Conservation (phyloP, 2,329 filamentous ascomycete genomes). For the Phaeophleospora eucalypticola region DNA sequence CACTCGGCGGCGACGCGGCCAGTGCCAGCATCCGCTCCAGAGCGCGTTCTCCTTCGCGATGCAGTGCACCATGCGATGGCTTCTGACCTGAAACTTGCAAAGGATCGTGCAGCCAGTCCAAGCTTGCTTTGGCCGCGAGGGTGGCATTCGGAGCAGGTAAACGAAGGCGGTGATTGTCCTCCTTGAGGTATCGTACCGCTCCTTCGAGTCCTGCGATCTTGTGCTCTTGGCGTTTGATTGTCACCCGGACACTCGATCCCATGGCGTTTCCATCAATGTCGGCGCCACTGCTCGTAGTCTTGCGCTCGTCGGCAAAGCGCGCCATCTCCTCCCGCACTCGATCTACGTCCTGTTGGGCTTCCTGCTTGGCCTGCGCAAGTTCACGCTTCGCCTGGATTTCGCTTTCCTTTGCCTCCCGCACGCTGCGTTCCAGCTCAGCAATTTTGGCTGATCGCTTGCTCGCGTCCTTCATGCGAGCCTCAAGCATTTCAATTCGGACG, state of each 20-base stretch:
- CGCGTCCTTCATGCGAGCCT: conserved; percentile 80
- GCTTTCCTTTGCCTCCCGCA: conserved; percentile 29
- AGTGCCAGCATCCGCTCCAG: conserved; percentile 63
- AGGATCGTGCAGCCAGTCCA: conserved; percentile 63
- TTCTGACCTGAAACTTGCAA: conserved; percentile 41
- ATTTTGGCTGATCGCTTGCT: conserved; percentile 71
- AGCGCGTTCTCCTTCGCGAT: conserved; percentile 60
- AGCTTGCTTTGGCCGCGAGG: conserved; percentile 24
- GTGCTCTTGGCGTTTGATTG: conserved; percentile 64
- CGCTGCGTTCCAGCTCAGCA: conserved; percentile 54
- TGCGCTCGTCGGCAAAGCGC: conserved; percentile 24
- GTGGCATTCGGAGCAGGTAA: conserved; percentile 34
- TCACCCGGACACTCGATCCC: conserved; percentile 66
- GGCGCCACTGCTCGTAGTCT: conserved; percentile 44
- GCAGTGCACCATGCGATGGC: conserved; percentile 45
- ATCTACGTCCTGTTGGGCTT: conserved; percentile 26
- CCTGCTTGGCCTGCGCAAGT: conserved; percentile 22
- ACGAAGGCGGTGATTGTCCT: conserved; percentile 62
- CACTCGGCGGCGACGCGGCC: conserved; percentile 53
- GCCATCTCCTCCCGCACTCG: conserved; percentile 29
- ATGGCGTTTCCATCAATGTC: conserved; percentile 63
- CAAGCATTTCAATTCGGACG: conserved; percentile 91
- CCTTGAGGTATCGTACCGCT: conserved; percentile 63
- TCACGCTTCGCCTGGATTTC: conserved; percentile 55
- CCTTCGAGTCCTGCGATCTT: conserved; percentile 62